Base-by-base conservation (phyloP, 805 yeast species). In the Pichia sporocuriosa region DNA sequence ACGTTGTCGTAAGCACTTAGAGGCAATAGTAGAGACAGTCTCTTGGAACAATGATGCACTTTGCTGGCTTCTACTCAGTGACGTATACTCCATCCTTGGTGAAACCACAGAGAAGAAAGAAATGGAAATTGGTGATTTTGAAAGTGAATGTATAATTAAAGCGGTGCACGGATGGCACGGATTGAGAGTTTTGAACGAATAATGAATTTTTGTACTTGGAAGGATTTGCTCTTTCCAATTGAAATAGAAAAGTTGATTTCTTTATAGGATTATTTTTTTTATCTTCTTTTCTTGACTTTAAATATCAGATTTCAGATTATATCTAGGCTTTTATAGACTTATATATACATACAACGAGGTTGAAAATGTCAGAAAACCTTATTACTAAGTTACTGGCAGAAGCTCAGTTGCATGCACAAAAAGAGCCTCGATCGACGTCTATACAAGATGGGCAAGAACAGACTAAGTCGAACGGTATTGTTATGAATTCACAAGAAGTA, bases 101-200 rank as follows among this genome's bases (percentile, higher is more conserved):
- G n/a, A n/a, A n/a, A n/a, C n/a, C n/a, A n/a, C n/a, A 10, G 6
- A 6, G 20, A 16, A 8, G 13, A 12, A 15, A 13, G 29, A 15
- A 13, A 12, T 15, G 13, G 29, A 6, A 15, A 12, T 13, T 11
- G 30, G 38, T 16, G n/a, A 9, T 11, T 6, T n/a, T 11, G 31
- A 25, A 8, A 28, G 15, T n/a, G 16, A 16, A 11, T 35, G 37
- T 15, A 24, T 35, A 3, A 17, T 35, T 20, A 19, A 16, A 8
- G 38, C 23, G 23, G 41, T 38, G 35, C 35, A 30, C 31, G 41
- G 41, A 20, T 38, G 41, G 41, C 41, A 38, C 36, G 41, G 41
- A 6, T 19, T 38, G 22, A 22, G n/a, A 11, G n/a, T 38, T n/a
- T 31, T 38, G 31, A n/a, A n/a, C n/a, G n/a, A n/a, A n/a, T n/a